A percentile compares a stretch with the other conserved stretches of the same genome.
Evolutionary conservation across 2,329 filamentous ascomycete genomes (phyloP).

Genomic region (Ophioceras dolichostomum): DNA sequence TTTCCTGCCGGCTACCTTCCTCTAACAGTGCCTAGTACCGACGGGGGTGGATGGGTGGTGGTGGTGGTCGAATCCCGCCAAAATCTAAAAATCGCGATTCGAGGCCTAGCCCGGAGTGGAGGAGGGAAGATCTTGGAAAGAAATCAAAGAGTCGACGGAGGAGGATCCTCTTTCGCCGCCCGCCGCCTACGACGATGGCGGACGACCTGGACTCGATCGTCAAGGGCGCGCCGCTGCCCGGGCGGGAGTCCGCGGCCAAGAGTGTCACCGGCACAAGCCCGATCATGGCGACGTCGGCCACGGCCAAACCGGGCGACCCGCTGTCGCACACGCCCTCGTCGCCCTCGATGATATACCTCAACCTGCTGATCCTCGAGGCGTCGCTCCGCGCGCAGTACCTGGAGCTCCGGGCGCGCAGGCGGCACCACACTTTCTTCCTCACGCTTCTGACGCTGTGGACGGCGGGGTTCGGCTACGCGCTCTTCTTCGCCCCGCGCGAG

Average conservation of each 20-base stretch:
- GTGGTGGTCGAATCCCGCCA: too few species aligned
- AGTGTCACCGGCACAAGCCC: constrained; percentile 20
- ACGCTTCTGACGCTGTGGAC: constrained; percentile 72
- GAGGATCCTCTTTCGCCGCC: background rate
- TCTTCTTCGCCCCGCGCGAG: constrained; percentile 92
- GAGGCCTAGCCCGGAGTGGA: too few species aligned
- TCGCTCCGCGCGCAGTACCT: constrained; percentile 89
- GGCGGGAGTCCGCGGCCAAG: constrained; percentile 33
- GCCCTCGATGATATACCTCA: constrained; percentile 94
- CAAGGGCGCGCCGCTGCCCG: constrained; percentile 69
- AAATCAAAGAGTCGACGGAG: too few species aligned
- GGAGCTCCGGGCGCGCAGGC: constrained; percentile 71
- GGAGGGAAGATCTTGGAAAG: too few species aligned
- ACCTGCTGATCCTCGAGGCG: constrained; percentile 91
- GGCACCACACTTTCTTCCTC: constrained; percentile 89
- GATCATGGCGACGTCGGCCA: constrained; percentile 26
- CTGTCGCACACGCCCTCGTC: constrained; percentile 75
- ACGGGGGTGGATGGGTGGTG: too few species aligned
- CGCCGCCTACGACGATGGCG: constrained; percentile 32
- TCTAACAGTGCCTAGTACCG: too few species aligned
- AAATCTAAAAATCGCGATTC: too few species aligned
- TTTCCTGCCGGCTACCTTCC: too few species aligned
- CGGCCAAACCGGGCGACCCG: constrained; percentile 48
- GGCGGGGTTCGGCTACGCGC: constrained; percentile 71
- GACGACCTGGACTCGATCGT: constrained; percentile 76